These are phyloP conservation scores for Hordeum vulgare DNA, from an alignment of 176 grass and related monocot species.

Conservation along the genomic window MorexV3_pseudomolecules_assembly NC_058522.1:510182433-510182932, in stretches of 20 bases:
- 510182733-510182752: constrained; percentile 42
- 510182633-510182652: constrained; percentile 51
- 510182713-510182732: constrained; percentile 63
- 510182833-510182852: not conserved
- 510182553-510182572: constrained; percentile 7
- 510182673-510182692: constrained; percentile 65
- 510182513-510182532: not conserved
- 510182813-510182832: constrained; percentile 21
- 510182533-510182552: not conserved
- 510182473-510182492: constrained; percentile 66
- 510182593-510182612: constrained; percentile 72
- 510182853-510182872: not conserved
- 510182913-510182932: not conserved
- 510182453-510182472: constrained; percentile 69
- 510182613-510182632: constrained; percentile 74
- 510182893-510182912: not conserved
- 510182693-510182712: constrained; percentile 68
- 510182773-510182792: constrained; percentile 82
- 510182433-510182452: constrained; percentile 38
- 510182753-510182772: constrained; percentile 63
- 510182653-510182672: constrained; percentile 50
- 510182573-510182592: constrained; percentile 49
- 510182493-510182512: constrained; percentile 39
- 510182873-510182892: not conserved
- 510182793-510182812: constrained; percentile 72